phyloP scores from a whole-genome alignment of 1,284 basidiomycete genomes.

The Fomes fomentarius region DNA sequence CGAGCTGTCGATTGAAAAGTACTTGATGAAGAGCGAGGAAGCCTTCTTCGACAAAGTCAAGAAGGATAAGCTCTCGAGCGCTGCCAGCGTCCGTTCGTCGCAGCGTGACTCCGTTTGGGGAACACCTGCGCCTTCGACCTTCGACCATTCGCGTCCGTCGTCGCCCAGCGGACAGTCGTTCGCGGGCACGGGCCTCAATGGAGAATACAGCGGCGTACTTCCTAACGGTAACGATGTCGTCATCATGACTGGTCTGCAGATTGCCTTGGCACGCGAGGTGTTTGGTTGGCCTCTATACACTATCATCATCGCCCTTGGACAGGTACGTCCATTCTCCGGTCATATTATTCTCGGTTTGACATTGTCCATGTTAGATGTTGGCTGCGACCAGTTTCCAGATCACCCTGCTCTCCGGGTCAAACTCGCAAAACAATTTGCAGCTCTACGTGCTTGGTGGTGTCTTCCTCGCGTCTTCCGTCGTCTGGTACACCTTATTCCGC shows the following conservation, averaged over 20 bases:
- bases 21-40: slow-evolving; percentile 88
- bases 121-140: slow-evolving; percentile 67
- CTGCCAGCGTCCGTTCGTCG: slow-evolving; percentile 77
- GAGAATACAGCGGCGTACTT: slow-evolving; percentile 59
- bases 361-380: slow-evolving; percentile 57
- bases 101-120: slow-evolving; percentile 84
- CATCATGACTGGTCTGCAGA: slow-evolving; percentile 81
- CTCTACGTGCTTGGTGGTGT: slow-evolving; percentile 89
- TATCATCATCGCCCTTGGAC: slow-evolving; percentile 84
- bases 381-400: slow-evolving; percentile 95
- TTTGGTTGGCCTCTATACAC: slow-evolving; percentile 90
- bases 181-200: slow-evolving; percentile 32
- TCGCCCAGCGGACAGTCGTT: slow-evolving; percentile 61
- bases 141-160: slow-evolving; percentile 71
- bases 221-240: slow-evolving; percentile 57
- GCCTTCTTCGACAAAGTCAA: slow-evolving; percentile 89
- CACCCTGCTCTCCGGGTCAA: slow-evolving; percentile 83
- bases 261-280: slow-evolving; percentile 77
- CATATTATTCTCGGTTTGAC: slow-evolving; percentile 13
- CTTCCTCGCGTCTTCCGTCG: slow-evolving; percentile 82
- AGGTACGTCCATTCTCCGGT: slow-evolving; percentile 32
- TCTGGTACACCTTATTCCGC: slow-evolving; percentile 92
- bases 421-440: slow-evolving; percentile 79
- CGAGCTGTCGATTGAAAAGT: slow-evolving; percentile 91
- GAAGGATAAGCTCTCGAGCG: slow-evolving; percentile 82